These are phyloP conservation scores for Camelina sativa DNA, from an alignment of 345 rosid genomes.

Conservation along the genomic window DNA sequence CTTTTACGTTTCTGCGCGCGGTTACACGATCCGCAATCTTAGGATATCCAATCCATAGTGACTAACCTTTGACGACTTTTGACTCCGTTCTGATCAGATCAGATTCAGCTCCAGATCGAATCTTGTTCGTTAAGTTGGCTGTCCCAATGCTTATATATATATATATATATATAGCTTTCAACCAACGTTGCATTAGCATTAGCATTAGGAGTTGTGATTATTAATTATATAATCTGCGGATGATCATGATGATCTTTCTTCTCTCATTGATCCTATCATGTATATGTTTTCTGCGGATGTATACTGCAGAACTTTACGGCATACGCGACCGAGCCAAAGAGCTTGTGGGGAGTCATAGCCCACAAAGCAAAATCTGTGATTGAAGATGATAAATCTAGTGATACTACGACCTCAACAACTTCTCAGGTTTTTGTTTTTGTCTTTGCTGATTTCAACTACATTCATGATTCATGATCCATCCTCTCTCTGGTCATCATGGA, in stretches of 20 bases:
- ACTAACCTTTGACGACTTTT: slow-evolving; percentile 14
- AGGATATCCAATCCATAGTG: background rate
- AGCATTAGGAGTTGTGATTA: background rate
- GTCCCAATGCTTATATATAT: background rate
- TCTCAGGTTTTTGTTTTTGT: slow-evolving; percentile 50
- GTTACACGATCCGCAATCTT: background rate
- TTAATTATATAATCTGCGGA: background rate
- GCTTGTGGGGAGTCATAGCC: slow-evolving; percentile 80
- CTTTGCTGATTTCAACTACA: slow-evolving; percentile 15
- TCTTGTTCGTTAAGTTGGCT: background rate
- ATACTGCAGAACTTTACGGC: slow-evolving; percentile 63
- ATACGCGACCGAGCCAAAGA: slow-evolving; percentile 61
- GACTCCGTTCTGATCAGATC: slow-evolving; percentile 10
- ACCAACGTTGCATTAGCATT: background rate
- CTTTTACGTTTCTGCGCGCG: background rate
- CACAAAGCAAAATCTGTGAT: slow-evolving; percentile 78
- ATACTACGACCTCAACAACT: slow-evolving; percentile 43
- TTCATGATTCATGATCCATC: slow-evolving; percentile 1
- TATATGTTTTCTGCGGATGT: background rate
- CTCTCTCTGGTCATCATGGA: slow-evolving; percentile 5
- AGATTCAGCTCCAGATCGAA: slow-evolving; percentile 14
- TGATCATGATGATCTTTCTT: slow-evolving; percentile 3
- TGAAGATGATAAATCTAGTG: slow-evolving; percentile 62
- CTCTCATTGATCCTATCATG: slow-evolving; percentile 8
- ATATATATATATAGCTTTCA: background rate